Percentiles rank a stretch among this genome's conserved stretches.
These are phyloP conservation scores for Neofusicoccum kwambonambiense DNA, from an alignment of 2,329 filamentous ascomycete species.

Conservation along the genomic window DNA sequence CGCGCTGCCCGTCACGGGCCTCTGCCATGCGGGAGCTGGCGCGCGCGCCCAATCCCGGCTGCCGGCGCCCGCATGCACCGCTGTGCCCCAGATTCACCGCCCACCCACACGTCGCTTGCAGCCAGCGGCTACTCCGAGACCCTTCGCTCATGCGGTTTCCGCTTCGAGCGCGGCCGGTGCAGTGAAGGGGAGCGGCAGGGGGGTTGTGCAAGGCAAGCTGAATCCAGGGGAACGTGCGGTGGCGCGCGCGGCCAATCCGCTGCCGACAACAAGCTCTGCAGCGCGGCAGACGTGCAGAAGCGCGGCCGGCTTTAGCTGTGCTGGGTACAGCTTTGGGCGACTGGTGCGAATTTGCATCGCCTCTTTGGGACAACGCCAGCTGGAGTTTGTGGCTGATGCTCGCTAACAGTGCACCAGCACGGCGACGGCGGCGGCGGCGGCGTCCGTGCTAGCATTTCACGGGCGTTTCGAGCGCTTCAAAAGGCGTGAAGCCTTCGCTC, in stretches of 20 bases:
- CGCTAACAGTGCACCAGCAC: not conserved
- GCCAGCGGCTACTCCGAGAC: conserved; percentile 16
- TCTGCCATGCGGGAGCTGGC: not conserved
- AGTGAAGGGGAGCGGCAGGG: not conserved
- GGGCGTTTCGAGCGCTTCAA: not conserved
- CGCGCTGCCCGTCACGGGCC: not conserved
- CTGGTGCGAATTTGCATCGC: not conserved
- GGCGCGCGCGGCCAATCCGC: conserved; percentile 3
- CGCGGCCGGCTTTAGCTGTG: not conserved
- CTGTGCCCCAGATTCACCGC: conserved; percentile 4
- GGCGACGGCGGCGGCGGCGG: not conserved
- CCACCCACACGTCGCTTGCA: not conserved
- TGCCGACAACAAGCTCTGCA: not conserved
- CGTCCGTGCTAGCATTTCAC: not conserved
- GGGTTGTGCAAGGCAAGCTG: conserved; percentile 1
- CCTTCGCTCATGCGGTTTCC: not conserved
- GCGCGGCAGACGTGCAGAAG: not conserved
- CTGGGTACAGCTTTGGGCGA: not conserved
- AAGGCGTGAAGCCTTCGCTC: not conserved
- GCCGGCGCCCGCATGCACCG: not conserved
- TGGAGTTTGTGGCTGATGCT: not conserved
- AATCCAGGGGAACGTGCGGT: not conserved
- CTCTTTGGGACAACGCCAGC: not conserved
- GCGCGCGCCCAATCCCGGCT: not conserved
- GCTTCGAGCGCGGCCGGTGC: not conserved